These are phyloP conservation scores for Pogostemon cablin DNA, from an alignment of 257 asterid species.

Conservation along the genomic window DNA sequence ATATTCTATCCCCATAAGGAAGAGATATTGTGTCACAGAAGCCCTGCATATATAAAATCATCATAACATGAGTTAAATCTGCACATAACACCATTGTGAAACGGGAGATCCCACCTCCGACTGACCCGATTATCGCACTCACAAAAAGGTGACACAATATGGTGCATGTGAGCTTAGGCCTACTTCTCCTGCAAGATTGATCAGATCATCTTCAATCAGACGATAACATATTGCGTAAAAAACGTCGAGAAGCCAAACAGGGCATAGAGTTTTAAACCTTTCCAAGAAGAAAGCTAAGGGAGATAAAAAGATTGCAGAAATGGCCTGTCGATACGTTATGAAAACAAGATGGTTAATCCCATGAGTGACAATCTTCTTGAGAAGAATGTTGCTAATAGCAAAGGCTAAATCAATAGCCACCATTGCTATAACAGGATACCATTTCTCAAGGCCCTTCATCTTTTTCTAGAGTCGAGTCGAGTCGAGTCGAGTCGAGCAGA, in stretches of 20 bases:
- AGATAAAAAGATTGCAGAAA: constrained; percentile 60
- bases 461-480: background rate
- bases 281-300: constrained; percentile 67
- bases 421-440: constrained; percentile 63
- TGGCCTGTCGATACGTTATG: constrained; percentile 71
- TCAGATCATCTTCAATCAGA: background rate
- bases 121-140: constrained; percentile 78
- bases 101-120: background rate
- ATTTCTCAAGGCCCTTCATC: constrained; percentile 49
- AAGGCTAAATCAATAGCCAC: constrained; percentile 55
- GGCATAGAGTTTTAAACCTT: constrained; percentile 43
- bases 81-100: background rate
- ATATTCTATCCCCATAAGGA: constrained; percentile 71
- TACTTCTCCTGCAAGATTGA: constrained; percentile 55
- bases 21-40: constrained; percentile 65
- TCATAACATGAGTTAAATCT: background rate
- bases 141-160: constrained; percentile 55
- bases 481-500: too few species aligned
- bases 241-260: background rate
- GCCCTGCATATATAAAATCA: constrained; percentile 48
- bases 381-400: constrained; percentile 66
- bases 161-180: constrained; percentile 69
- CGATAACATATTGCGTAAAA: background rate
- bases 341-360: constrained; percentile 68
- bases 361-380: constrained; percentile 54